Percentiles rank a stretch among this genome's conserved stretches.
phyloP scores from a whole-genome alignment of 352 stramenopile genomes.

The Phytophthora palmivora region DNA sequence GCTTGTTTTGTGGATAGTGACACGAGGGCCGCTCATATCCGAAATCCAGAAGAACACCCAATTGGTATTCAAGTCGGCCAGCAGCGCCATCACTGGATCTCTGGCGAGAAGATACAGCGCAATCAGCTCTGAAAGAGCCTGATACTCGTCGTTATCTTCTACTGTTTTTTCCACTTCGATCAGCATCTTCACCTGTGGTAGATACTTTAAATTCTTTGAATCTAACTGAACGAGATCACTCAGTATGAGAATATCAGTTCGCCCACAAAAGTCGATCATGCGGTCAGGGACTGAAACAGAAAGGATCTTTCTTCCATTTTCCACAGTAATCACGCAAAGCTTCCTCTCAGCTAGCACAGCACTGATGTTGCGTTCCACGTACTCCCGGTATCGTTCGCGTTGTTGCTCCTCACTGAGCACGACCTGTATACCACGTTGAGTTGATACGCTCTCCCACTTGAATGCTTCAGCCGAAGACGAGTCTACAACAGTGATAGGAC shows the following conservation, averaged over 20 bases:
- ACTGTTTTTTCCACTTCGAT: slow-evolving; percentile 56
- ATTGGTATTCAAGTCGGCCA: slow-evolving; percentile 46
- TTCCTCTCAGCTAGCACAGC: slow-evolving; percentile 36
- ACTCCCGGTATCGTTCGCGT: slow-evolving; percentile 35
- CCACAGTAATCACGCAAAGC: slow-evolving; percentile 48
- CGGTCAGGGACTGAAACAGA: slow-evolving; percentile 34
- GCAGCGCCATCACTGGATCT: slow-evolving; percentile 50
- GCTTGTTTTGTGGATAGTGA: slow-evolving; percentile 31
- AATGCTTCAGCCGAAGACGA: no score
- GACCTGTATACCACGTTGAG: no score
- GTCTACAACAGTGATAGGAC: no score
- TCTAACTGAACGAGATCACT: slow-evolving; percentile 38
- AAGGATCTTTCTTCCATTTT: slow-evolving; percentile 41
- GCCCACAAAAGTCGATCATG: slow-evolving; percentile 44
- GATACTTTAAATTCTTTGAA: slow-evolving; percentile 24
- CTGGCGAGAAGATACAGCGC: slow-evolving; percentile 46
- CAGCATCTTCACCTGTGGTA: slow-evolving; percentile 53
- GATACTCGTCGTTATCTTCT: slow-evolving; percentile 30
- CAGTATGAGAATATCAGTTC: slow-evolving; percentile 52
- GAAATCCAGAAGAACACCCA: slow-evolving; percentile 61
- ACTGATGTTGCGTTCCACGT: slow-evolving; percentile 48
- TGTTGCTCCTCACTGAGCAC: no score
- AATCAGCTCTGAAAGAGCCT: slow-evolving; percentile 53
- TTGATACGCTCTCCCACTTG: no score
- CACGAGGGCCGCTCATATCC: slow-evolving; percentile 24